Evolutionary conservation across 1,284 basidiomycete species (phyloP).

Genomic region (Coniophora puteana): DNA sequence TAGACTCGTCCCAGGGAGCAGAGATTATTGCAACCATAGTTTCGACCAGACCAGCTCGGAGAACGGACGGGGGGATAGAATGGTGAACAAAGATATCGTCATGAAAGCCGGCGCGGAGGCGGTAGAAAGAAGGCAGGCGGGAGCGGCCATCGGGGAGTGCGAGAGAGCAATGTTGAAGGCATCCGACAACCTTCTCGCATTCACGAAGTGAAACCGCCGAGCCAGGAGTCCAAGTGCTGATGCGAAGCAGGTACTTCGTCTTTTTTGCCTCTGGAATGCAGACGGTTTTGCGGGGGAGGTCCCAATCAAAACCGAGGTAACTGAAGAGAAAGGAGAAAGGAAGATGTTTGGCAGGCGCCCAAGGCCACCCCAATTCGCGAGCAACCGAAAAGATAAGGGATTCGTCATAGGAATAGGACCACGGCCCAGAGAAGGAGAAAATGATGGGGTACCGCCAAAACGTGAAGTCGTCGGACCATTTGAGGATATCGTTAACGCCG

Average conservation of each 20-base stretch:
- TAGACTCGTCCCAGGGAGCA: too few species aligned
- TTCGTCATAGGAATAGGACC: conserved; percentile 1
- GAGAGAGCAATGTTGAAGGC: conserved; percentile 21
- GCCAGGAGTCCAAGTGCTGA: not conserved
- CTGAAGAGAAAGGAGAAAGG: conserved; percentile 9
- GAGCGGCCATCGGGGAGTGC: conserved; percentile 18
- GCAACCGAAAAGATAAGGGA: not conserved
- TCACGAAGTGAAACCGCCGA: not conserved
- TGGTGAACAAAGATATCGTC: not conserved
- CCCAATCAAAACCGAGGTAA: conserved; percentile 20
- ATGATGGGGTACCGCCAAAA: conserved; percentile 11
- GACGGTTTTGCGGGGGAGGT: not conserved
- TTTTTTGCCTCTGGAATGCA: conserved; percentile 5
- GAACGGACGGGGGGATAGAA: not conserved
- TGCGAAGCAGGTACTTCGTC: not conserved
- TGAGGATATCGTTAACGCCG: conserved; percentile 3
- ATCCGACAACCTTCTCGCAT: not conserved
- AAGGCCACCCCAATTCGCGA: conserved; percentile 11
- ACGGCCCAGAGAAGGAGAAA: not conserved
- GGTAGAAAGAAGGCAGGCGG: conserved; percentile 14
- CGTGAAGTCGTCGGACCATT: conserved; percentile 20
- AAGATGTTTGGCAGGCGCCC: conserved; percentile 8
- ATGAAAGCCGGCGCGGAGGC: conserved; percentile 14
- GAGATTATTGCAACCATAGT: not conserved
- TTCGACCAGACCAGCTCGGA: not conserved